Evolutionary conservation across 352 stramenopile genomes (phyloP), one percentile per base, ranked within the genome.

Genomic region (Phytopythium delawarense): DNA sequence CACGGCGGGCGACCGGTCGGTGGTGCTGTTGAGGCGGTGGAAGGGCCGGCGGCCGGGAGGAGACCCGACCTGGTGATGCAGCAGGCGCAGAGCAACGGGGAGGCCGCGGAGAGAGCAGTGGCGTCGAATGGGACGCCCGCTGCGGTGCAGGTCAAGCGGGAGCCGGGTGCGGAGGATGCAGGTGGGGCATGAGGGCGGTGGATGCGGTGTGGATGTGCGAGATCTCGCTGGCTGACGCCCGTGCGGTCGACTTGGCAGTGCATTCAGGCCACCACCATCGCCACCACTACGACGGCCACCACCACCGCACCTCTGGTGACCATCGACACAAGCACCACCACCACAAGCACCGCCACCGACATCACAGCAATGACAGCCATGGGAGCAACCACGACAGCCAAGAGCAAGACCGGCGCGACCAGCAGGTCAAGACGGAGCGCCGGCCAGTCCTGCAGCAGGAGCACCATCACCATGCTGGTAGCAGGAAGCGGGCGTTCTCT

Each of bases 1-100:
- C 23, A 63, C 67, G 57, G 71, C 59, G 52, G 67, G 62, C n/a
- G 62, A 69, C 44, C 56, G 72, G 28, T 63, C 68, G 45, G 59
- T 21, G 39, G 42, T 49, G 50, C 45, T 20, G 21, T 2, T 2
- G 23, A 7, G 45, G 1, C 21, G 9, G 45, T 20, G 11, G 21
- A 52, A 62, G 53, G 20, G 35, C 7, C 40, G 55, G 5, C 56
- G 61, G 51, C 23, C 42, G 25, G 20, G 2, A 30, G 34, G 51
- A 56, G 50, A 23, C 21, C n/a, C 2, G 11, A n/a, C 20, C 1
- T 16, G 34, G n/a, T 40, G 7, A 9, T n/a, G 20, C 51, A 44
- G 32, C 51, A 32, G 18, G 23, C 7, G 51, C 51, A 44, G 51
- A 18, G 37, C 28, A 18, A 28, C 28, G 23, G 11, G 9, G 28